phyloP scores from a whole-genome alignment of 2,329 filamentous ascomycete genomes.

The Alternaria solani region DNA sequence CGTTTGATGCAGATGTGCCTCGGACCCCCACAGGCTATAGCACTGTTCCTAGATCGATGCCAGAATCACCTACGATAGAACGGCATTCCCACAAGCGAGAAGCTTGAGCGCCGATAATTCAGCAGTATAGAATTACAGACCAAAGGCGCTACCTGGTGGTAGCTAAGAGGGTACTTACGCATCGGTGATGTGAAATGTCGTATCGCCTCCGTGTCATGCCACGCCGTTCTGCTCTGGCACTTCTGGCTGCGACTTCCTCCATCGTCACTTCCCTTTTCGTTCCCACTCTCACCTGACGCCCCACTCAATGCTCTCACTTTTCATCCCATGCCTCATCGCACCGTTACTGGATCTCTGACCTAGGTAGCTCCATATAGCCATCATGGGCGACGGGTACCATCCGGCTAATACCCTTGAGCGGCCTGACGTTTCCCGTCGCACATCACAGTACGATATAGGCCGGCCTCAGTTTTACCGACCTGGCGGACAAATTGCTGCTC shows the following conservation, averaged over 20 bases:
- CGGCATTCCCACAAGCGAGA: slow-evolving; percentile 35
- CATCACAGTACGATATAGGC: slow-evolving; percentile 20
- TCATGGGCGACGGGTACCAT: slow-evolving; percentile 32
- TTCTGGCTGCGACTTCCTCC: slow-evolving; percentile 31
- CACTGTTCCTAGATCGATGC: slow-evolving; percentile 22
- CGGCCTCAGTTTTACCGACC: slow-evolving; percentile 25
- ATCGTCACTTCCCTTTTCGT: slow-evolving; percentile 28
- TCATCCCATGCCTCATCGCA: not conserved
- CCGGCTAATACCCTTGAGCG: slow-evolving; percentile 20
- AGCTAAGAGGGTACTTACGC: not conserved
- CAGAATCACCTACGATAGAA: slow-evolving; percentile 36
- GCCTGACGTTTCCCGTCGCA: not conserved
- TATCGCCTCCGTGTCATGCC: not conserved
- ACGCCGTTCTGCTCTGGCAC: not conserved
- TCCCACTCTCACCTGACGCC: slow-evolving; percentile 9
- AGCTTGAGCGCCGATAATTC: slow-evolving; percentile 18
- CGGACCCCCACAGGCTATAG: slow-evolving; percentile 24
- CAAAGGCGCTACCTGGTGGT: not conserved
- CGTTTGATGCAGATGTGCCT: slow-evolving; percentile 23
- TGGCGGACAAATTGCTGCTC: slow-evolving; percentile 14
- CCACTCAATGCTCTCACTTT: not conserved
- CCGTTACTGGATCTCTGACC: not conserved
- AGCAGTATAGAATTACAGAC: not conserved
- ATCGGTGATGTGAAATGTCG: not conserved
- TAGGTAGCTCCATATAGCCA: not conserved